A percentile compares a stretch with the other conserved stretches of the same genome.
Conservation (phyloP, 2,329 filamentous ascomycete species). For the Fusarium pseudoanthophilum region DNA sequence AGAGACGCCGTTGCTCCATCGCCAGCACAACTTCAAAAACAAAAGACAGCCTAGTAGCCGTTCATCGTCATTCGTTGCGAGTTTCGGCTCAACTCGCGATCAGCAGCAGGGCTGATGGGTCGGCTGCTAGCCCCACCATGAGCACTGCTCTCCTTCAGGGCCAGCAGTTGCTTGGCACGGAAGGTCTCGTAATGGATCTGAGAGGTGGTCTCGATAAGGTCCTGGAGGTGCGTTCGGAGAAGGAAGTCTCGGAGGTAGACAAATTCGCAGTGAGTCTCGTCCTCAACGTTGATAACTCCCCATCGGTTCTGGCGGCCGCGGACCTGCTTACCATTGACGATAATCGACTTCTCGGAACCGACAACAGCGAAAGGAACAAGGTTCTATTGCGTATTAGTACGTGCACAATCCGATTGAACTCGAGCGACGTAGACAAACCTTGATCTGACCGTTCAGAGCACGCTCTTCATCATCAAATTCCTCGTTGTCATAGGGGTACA, state of each 20-base stretch:
- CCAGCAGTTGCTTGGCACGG: constrained; percentile 98
- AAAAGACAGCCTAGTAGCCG: constrained; percentile 77
- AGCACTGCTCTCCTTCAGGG: constrained; percentile 97
- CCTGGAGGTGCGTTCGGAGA: constrained; percentile 96
- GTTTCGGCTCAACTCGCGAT: constrained; percentile 95
- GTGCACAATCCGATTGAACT: neutral
- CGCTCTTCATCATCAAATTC: constrained; percentile 98
- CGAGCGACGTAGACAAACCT: constrained; percentile 67
- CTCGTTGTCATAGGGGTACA: constrained; percentile 99
- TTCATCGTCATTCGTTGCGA: constrained; percentile 99
- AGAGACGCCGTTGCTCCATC: constrained; percentile 51
- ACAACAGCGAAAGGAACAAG: constrained; percentile 98
- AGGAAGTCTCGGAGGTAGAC: constrained; percentile 98
- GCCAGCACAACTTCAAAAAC: constrained; percentile 47
- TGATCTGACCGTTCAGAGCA: constrained; percentile 92
- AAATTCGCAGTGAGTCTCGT: constrained; percentile 99
- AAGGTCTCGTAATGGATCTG: constrained; percentile 99
- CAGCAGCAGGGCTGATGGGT: constrained; percentile 94
- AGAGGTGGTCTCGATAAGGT: constrained; percentile 98
- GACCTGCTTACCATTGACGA: constrained; percentile 96
- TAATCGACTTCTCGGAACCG: constrained; percentile 97
- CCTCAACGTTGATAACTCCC: constrained; percentile 99
- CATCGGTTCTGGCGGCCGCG: constrained; percentile 98
- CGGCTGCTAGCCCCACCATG: constrained; percentile 80
- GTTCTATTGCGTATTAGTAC: constrained; percentile 66